Evolutionary conservation across 2,329 filamentous ascomycete species (phyloP), one percentile per base, ranked within the genome.

Genomic region (Coniochaeta sp.): DNA sequence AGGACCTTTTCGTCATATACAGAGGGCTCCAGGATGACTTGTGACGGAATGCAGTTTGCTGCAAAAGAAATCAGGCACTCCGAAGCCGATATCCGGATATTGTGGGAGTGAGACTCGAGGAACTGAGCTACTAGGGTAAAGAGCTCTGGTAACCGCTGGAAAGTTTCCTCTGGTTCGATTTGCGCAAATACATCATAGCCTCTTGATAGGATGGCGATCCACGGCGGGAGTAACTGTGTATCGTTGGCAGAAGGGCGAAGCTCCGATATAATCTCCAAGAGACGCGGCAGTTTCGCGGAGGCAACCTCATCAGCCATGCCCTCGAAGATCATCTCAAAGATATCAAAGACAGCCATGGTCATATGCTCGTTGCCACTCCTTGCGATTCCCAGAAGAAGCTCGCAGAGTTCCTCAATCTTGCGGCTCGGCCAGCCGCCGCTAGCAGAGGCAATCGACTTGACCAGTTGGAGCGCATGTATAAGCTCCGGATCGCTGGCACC

Each of bases 301-400:
- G 93, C 90, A 57, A 93, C 82, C 66, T 96, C 91, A 65, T 93
- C 89, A n/a, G 80, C 85, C 89, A 99, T 93, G 8, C 92, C 89
- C 67, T 89, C 89, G 66, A 99, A 98, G 52, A 98, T 96, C 72
- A 96, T 89, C 73, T 99, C 95, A 68, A 99, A 99, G 4, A 98
- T 93, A 65, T 97, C 93, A 68, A 99, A 97, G 0, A 93, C 90
- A 12, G 91, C 89, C 88, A 98, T 96, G 34, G 93, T 96, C 79
- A 99, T 88, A 73, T 93, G 96, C 72, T 98, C 93, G 72, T 96
- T 97, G 73, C 87, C 95, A 9, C 90, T 93, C 70, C 88, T 88
- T 33, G 93, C 93, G 63, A 98, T 96, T 66, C 87, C 87, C 66
- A 99, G 84, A 61, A 99, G 78, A 59, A 96, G 78, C 73, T 98